Evolutionary conservation across 345 rosid genomes (phyloP).

Genomic region (Brassica incana): DNA sequence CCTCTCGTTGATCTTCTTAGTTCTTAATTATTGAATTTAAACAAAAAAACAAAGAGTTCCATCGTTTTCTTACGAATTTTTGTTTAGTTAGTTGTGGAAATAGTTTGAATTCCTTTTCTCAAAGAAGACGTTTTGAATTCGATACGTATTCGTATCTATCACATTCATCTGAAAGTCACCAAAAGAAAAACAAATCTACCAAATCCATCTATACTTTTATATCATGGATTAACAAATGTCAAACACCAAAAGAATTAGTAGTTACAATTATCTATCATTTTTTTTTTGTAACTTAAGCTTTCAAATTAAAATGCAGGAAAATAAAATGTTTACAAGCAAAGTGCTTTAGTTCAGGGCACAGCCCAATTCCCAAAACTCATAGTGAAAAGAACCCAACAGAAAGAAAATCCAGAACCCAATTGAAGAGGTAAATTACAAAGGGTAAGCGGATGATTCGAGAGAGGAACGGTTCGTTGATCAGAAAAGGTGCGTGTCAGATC

Average conservation of each 20-base stretch:
- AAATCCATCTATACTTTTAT: neutral
- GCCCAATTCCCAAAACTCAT: too few species aligned
- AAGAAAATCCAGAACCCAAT: too few species aligned
- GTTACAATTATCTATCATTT: neutral
- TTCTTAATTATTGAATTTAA: neutral
- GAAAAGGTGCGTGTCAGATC: too few species aligned
- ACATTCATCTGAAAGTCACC: neutral
- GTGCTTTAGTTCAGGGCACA: too few species aligned
- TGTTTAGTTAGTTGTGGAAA: neutral
- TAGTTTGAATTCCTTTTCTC: neutral
- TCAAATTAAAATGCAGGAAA: too few species aligned
- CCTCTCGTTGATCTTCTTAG: neutral
- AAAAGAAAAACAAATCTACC: neutral
- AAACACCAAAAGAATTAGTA: conserved; percentile 5
- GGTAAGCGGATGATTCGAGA: too few species aligned
- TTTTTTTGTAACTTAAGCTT: too few species aligned
- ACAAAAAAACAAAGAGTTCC: neutral
- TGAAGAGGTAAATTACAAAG: too few species aligned
- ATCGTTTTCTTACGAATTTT: neutral
- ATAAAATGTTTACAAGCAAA: too few species aligned
- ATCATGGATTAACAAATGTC: neutral
- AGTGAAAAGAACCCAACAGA: too few species aligned
- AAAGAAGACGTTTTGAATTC: neutral
- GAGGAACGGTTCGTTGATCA: too few species aligned
- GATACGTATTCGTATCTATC: neutral